These are phyloP conservation scores for Entomortierella beljakovae DNA, from an alignment of 192 early-diverging fungal genomes.

Conservation along the genomic window DNA sequence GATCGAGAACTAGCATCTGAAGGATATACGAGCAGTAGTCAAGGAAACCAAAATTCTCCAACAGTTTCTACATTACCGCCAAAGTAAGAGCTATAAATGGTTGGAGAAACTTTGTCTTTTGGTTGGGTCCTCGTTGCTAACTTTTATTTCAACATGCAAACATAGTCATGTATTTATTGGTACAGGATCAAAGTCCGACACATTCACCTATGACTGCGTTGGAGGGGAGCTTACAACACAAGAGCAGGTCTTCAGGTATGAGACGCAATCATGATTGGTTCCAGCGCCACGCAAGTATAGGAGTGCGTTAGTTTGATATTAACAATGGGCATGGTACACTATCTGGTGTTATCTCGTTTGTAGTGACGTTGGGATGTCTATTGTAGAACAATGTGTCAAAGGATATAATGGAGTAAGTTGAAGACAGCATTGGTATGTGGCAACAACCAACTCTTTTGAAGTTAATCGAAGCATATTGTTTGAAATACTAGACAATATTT, in stretches of 20 bases:
- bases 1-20: slow-evolving; percentile 40
- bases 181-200: slow-evolving; percentile 66
- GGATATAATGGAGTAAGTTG: slow-evolving; percentile 71
- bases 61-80: slow-evolving; percentile 21
- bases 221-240: slow-evolving; percentile 66
- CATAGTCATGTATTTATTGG: slow-evolving; percentile 53
- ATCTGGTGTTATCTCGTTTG: slow-evolving; percentile 22
- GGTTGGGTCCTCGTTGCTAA: too few relatives aligned
- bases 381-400: slow-evolving; percentile 74
- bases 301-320: too few relatives aligned
- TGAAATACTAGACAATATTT: slow-evolving; percentile 64
- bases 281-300: too few relatives aligned
- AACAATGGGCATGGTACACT: too few relatives aligned
- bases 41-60: slow-evolving; percentile 16
- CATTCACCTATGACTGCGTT: slow-evolving; percentile 74
- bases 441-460: background rate
- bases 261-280: too few relatives aligned
- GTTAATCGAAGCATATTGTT: background rate
- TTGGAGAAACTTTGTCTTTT: too few relatives aligned
- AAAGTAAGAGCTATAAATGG: slow-evolving; percentile 40
- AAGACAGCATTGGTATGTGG: background rate
- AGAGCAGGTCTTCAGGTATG: slow-evolving; percentile 58
- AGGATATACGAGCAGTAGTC: slow-evolving; percentile 10
- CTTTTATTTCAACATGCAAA: background rate
- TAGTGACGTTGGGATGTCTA: slow-evolving; percentile 61